Evolutionary conservation across 257 asterid genomes (phyloP), one percentile per base, ranked within the genome.

Genomic region (Fraxinus pennsylvanica): DNA sequence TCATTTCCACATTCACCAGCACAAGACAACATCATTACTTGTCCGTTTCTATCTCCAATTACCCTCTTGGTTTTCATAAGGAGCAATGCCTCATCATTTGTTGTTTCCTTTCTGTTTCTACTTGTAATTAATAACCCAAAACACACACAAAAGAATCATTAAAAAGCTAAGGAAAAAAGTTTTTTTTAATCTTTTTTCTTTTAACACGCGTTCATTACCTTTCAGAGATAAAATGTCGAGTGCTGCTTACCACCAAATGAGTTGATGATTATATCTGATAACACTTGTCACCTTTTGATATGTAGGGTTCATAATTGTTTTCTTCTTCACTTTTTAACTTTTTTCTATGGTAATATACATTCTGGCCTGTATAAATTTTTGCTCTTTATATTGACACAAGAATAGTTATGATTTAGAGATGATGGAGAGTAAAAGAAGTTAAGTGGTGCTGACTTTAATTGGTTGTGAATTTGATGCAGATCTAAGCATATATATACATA

Each of bases 21-120:
- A 69, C 80, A 84, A 77, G 93, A 88, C 96, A 89, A 41, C 90
- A 90, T 90, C 76, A 92, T 92, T 83, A 76, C 86, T 71, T 84
- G 92, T 87, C 91, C 76, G 85, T 82, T 80, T 85, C 81, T 72
- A 65, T 57, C 79, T 66, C 72, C 35, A 9, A 43, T 32, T 38
- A 65, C 73, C 80, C 66, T 39, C 83, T 76, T 79, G 79, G 84
- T 82, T 77, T 73, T 76, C 77, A 83, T 72, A 76, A 78, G 81
- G 43, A 33, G 59, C 76, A 54, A 73, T 25, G 47, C 83, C 74
- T 73, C 76, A 72, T 67, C 82, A 81, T 83, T 75, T 22, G 52
- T 35, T 32, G 19, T 38, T 45, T 29, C 17, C 59, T 78, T 73
- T 74, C 38, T 47, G 10, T 71, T 61, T 67, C 72, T 45, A 27